Base-by-base conservation (phyloP, 352 stramenopile species). In the Pythium coloratum region DNA sequence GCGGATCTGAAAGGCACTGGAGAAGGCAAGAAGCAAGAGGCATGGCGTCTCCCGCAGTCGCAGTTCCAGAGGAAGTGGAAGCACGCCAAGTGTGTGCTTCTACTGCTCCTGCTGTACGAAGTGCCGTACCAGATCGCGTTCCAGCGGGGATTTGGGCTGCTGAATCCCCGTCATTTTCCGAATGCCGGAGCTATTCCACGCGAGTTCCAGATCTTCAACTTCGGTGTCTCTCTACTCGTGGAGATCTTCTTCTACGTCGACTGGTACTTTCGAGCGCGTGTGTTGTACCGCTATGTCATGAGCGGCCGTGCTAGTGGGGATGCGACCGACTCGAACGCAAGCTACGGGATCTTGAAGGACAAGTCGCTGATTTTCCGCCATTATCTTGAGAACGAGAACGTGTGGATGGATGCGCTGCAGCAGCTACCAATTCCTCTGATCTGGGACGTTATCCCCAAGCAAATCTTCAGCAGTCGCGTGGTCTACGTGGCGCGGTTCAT, bases 181-280 rank as follows among this genome's bases (percentile, higher is more conserved):
- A 64, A 58, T 9, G 63, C 70, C 26, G 77, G 72, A 6, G 75
- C 78, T 0, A 81, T 84, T 14, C 73, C 78, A 6, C 55, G 70
- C 16, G 53, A 34, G 8, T 58, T 88, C 38, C 80, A 90, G 54
- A 16, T 74, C 20, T 32, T 70, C 3, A 63, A 64, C 28, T 92
- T 88, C 55, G 55, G 70, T 8, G 32, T 70, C 2, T 58, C 74
- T 2, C 9, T 83, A 1, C n/a, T 72, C 0, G 61, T 89, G 6
- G 84, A 92, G 59, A 32, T 81, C 0, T 90, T 92, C 60, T 92
- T 90, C 62, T 80, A 84, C 24, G 53, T 62, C 0, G 82, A 92
- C 34, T 64, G 86, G 24, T 73, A 69, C 26, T 72, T 92, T 3
- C 76, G 78, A 0, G 68, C 71, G 1, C 58, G 72, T 0, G 79